Conservation (phyloP, 768 basidiomycete species). For the Mycena vulgaris region DNA sequence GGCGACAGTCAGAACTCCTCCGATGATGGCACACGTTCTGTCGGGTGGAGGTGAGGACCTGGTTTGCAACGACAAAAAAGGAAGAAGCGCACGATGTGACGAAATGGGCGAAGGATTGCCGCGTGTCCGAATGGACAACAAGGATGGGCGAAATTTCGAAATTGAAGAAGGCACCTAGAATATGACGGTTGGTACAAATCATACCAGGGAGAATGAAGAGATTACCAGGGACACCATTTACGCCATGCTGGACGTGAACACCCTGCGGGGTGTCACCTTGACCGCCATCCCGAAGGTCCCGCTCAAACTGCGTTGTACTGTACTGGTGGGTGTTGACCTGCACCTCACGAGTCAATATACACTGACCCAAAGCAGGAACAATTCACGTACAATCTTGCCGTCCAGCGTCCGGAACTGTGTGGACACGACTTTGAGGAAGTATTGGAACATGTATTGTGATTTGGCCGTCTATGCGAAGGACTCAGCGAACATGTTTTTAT, state of each 20-base stretch:
- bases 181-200: background rate
- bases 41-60: slow-evolving; percentile 15
- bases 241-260: slow-evolving; percentile 82
- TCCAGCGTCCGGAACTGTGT: slow-evolving; percentile 93
- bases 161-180: slow-evolving; percentile 82
- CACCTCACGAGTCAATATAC: background rate
- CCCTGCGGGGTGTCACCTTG: slow-evolving; percentile 73
- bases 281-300: slow-evolving; percentile 81
- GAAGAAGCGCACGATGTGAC: slow-evolving; percentile 84
- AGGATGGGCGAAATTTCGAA: slow-evolving; percentile 98
- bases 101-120: slow-evolving; percentile 98
- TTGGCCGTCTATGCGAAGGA: slow-evolving; percentile 71
- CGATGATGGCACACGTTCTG: slow-evolving; percentile 97
- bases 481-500: slow-evolving; percentile 13
- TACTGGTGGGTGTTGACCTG: slow-evolving; percentile 95
- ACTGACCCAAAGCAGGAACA: background rate
- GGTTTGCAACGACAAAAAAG: background rate
- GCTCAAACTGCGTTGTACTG: slow-evolving; percentile 96
- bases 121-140: slow-evolving; percentile 90
- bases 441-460: slow-evolving; percentile 96
- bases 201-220: background rate
- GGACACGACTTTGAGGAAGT: slow-evolving; percentile 98
- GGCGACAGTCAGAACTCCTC: slow-evolving; percentile 96
- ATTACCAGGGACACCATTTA: slow-evolving; percentile 77
- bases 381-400: slow-evolving; percentile 71